These are phyloP conservation scores for Camptophora hylomeconis DNA, from an alignment of 2,329 filamentous ascomycete genomes.

Conservation along the genomic window DNA sequence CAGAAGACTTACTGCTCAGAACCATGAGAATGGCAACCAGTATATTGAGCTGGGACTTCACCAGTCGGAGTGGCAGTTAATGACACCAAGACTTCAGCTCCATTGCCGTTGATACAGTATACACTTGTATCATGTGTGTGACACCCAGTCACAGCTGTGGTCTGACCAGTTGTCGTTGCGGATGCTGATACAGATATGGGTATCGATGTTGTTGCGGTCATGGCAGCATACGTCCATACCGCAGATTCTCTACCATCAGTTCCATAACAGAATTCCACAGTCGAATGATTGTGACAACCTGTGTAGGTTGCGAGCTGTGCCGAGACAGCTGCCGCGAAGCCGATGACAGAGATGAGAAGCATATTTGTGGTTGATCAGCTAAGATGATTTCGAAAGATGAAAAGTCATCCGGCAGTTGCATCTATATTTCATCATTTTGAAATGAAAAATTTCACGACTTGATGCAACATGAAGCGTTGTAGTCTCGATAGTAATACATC, in stretches of 20 bases:
- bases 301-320: conserved; percentile 14
- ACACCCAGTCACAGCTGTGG: conserved; percentile 40
- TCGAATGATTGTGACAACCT: conserved; percentile 22
- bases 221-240: conserved; percentile 15
- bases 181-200: conserved; percentile 18
- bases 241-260: conserved; percentile 20
- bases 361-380: not conserved
- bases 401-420: no score
- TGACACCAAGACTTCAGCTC: conserved; percentile 25
- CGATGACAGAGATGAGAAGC: not conserved
- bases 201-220: conserved; percentile 10
- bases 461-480: no score
- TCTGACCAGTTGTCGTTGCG: conserved; percentile 20
- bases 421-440: no score
- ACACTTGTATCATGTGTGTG: conserved; percentile 31
- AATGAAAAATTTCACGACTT: no score
- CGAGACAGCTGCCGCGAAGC: not conserved
- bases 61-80: conserved; percentile 40
- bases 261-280: conserved; percentile 21
- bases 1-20: conserved; percentile 38
- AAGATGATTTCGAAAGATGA: no score
- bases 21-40: conserved; percentile 51
- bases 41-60: conserved; percentile 47
- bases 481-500: no score
- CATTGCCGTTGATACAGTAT: conserved; percentile 22